Evolutionary conservation across 108 stramenopile species (phyloP).

Genomic region (Licmophora abbreviata): DNA sequence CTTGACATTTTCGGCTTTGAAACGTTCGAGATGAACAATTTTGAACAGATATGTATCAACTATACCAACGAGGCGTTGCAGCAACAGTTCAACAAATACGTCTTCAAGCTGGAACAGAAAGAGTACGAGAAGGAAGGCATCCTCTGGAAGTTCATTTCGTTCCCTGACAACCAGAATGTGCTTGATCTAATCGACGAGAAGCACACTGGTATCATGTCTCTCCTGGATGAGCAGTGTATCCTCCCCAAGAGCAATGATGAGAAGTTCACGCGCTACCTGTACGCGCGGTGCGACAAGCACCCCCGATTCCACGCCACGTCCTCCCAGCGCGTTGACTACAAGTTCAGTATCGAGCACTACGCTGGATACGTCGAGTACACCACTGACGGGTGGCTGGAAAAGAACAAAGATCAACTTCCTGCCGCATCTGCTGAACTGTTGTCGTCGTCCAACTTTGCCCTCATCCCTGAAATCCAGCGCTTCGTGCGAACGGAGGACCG

Average conservation of each 20-base stretch:
- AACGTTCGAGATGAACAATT: conserved; percentile 79
- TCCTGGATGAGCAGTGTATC: conserved; percentile 93
- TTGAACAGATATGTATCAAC: conserved; percentile 98
- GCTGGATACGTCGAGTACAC: conserved; percentile 86
- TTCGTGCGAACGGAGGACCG: conserved; percentile 67
- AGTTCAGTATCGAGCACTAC: conserved; percentile 87
- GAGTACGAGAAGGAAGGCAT: conserved; percentile 94
- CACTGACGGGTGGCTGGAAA: conserved; percentile 77
- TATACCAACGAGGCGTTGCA: conserved; percentile 98
- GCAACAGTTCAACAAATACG: conserved; percentile 98
- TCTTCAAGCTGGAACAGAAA: conserved; percentile 95
- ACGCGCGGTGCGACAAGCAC: conserved; percentile 72
- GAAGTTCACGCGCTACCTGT: conserved; percentile 84
- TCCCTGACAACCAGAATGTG: conserved; percentile 95
- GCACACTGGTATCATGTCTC: conserved; percentile 82
- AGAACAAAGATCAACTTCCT: conserved; percentile 86
- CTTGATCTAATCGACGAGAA: conserved; percentile 93
- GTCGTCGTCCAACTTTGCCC: conserved; percentile 52
- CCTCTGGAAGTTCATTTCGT: conserved; percentile 86
- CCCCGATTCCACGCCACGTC: conserved; percentile 57
- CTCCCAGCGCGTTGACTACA: conserved; percentile 59
- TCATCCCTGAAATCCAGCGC: conserved; percentile 42
- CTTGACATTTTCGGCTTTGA: conserved; percentile 98
- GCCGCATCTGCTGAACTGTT: conserved; percentile 60
- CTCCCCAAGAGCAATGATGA: conserved; percentile 86